Evolutionary conservation across 345 rosid species (phyloP).

Genomic region (Acer yangbiense): DNA sequence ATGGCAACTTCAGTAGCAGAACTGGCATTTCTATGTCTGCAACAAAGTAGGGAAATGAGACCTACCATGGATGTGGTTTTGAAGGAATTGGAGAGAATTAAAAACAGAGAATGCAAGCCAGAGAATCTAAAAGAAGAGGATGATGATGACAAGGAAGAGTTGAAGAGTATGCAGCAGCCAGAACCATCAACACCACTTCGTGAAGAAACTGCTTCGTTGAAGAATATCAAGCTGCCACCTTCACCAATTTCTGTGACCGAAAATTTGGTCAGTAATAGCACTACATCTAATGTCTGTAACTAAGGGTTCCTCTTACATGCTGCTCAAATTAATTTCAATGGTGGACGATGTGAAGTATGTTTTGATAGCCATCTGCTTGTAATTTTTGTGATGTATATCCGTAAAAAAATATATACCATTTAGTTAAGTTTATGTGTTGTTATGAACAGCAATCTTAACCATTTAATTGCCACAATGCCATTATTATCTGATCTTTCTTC

Average conservation of each 20-base stretch:
- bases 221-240: conserved; percentile 29
- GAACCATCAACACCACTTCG: conserved; percentile 41
- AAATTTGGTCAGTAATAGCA: conserved; percentile 48
- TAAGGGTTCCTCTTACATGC: conserved; percentile 2
- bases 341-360: neutral
- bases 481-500: too few species aligned
- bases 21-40: conserved; percentile 60
- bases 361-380: neutral
- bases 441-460: too few species aligned
- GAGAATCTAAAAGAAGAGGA: conserved; percentile 8
- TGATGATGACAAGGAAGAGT: conserved; percentile 15
- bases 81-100: conserved; percentile 43
- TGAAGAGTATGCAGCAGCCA: neutral
- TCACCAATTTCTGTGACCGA: conserved; percentile 66
- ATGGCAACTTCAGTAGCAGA: conserved; percentile 58
- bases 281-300: conserved; percentile 43
- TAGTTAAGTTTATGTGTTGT: too few species aligned
- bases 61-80: conserved; percentile 56
- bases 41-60: conserved; percentile 51
- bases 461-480: too few species aligned
- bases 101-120: conserved; percentile 25
- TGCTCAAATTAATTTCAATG: neutral
- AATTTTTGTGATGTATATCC: too few species aligned
- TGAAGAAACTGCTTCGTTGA: conserved; percentile 36
- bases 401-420: too few species aligned